Evolutionary conservation across 139 green algal species (phyloP).

Genomic region (Closterium sp.): DNA sequence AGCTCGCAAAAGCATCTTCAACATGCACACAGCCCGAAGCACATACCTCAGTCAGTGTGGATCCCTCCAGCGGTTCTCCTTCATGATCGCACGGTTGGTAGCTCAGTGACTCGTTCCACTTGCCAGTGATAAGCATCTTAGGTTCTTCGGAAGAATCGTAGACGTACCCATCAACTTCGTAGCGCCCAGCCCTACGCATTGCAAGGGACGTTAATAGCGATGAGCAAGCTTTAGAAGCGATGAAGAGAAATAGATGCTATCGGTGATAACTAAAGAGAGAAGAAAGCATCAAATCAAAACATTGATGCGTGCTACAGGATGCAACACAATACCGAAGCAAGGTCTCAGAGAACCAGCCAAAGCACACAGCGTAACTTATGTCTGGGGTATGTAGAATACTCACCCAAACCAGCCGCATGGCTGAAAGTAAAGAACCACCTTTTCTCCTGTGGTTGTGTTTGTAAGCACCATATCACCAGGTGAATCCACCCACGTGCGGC

Average conservation of each 20-base stretch:
- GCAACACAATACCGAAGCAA: too few species aligned
- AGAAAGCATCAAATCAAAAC: background rate
- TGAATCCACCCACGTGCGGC: conserved; percentile 89
- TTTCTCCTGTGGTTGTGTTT: conserved; percentile 76
- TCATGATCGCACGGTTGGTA: conserved; percentile 68
- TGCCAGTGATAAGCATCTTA: conserved; percentile 69
- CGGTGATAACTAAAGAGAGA: background rate
- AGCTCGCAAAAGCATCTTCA: background rate
- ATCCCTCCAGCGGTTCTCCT: conserved; percentile 62
- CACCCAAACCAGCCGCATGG: conserved; percentile 90
- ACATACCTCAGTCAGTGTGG: conserved; percentile 15
- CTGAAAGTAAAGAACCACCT: conserved; percentile 63
- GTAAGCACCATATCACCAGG: conserved; percentile 77
- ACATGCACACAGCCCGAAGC: background rate
- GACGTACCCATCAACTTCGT: conserved; percentile 67
- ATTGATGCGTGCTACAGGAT: background rate
- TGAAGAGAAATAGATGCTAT: background rate
- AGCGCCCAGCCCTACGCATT: conserved; percentile 25
- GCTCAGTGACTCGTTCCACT: conserved; percentile 81
- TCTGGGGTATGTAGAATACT: background rate
- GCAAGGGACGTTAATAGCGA: background rate
- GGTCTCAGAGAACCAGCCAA: too few species aligned
- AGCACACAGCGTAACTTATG: too few species aligned
- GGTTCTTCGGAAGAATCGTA: conserved; percentile 67
- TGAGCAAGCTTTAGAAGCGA: background rate